These are phyloP conservation scores for Umbelopsis vinacea DNA, from an alignment of 192 early-diverging fungal genomes.

Conservation along the genomic window DNA sequence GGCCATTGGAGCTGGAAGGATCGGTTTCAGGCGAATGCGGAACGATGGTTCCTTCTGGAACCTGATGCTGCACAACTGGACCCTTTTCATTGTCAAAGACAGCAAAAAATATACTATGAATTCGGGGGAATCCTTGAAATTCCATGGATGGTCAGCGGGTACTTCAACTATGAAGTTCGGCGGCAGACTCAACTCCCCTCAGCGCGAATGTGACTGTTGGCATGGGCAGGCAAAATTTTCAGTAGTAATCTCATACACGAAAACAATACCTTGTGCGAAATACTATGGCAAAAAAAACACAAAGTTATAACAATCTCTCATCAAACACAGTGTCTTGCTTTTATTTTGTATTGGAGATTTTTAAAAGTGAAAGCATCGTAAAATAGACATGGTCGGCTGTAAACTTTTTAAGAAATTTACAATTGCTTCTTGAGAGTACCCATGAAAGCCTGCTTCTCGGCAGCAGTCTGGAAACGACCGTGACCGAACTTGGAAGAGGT, in stretches of 20 bases:
- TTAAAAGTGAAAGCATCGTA: conserved; percentile 9
- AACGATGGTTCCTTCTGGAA: conserved; percentile 74
- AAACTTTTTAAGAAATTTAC: conserved; percentile 38
- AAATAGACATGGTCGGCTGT: conserved; percentile 9
- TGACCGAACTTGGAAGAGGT: conserved; percentile 99
- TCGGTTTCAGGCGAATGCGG: conserved; percentile 22
- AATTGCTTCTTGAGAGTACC: conserved; percentile 90
- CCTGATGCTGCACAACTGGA: conserved; percentile 74
- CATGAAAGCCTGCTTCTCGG: conserved; percentile 93
- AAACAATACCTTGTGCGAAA: too few species aligned
- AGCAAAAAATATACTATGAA: conserved; percentile 80
- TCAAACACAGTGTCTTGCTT: conserved; percentile 21
- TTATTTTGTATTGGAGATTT: conserved; percentile 19
- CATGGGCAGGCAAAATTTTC: background rate
- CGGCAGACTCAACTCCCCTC: background rate
- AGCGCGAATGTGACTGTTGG: background rate
- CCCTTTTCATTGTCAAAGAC: conserved; percentile 81
- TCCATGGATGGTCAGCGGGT: conserved; percentile 30
- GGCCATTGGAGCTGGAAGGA: background rate
- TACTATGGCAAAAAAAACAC: too few species aligned
- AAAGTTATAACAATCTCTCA: conserved; percentile 8
- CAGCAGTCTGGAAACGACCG: conserved; percentile 98
- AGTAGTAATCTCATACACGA: too few species aligned
- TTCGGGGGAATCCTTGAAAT: conserved; percentile 67
- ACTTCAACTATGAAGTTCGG: too few species aligned